Conservation (phyloP, 345 rosid genomes). For the Eucalyptus erythrocorys region DNA sequence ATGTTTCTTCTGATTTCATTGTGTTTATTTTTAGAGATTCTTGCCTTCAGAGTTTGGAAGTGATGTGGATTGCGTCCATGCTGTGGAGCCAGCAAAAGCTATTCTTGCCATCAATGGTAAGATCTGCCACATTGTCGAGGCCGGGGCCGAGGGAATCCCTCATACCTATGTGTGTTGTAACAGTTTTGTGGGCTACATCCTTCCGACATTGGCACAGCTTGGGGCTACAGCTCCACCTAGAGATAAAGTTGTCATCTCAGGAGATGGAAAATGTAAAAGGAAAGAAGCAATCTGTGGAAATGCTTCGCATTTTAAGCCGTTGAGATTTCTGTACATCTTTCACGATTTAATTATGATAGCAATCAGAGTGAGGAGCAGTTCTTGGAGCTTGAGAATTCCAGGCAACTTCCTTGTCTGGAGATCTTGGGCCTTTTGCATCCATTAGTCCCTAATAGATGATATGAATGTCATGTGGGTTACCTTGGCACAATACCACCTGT, state of each 20-base stretch:
- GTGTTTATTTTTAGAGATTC: not conserved
- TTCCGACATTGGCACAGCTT: not conserved
- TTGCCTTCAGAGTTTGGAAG: not conserved
- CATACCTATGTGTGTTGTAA: not conserved
- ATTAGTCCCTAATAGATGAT: not conserved
- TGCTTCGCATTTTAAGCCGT: not conserved
- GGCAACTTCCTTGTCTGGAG: not conserved
- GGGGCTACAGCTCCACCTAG: not conserved
- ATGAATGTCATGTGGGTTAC: not conserved
- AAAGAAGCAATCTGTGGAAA: not conserved
- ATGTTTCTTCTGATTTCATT: not conserved
- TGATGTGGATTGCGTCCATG: not conserved
- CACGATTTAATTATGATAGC: not conserved
- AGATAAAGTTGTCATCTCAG: not conserved
- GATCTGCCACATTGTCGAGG: not conserved
- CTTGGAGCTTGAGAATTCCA: not conserved
- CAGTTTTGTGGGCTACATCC: not conserved
- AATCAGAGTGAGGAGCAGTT: not conserved
- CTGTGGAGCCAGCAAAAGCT: not conserved
- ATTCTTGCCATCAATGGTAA: not conserved
- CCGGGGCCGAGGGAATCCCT: not conserved
- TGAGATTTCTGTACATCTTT: not conserved
- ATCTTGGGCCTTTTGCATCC: too few species aligned
- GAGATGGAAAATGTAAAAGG: not conserved
- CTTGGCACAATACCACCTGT: not conserved